A percentile compares a stretch with the other conserved stretches of the same genome.
Evolutionary conservation across 352 stramenopile genomes (phyloP).

Genomic region (Halophytophthora batemanensis): DNA sequence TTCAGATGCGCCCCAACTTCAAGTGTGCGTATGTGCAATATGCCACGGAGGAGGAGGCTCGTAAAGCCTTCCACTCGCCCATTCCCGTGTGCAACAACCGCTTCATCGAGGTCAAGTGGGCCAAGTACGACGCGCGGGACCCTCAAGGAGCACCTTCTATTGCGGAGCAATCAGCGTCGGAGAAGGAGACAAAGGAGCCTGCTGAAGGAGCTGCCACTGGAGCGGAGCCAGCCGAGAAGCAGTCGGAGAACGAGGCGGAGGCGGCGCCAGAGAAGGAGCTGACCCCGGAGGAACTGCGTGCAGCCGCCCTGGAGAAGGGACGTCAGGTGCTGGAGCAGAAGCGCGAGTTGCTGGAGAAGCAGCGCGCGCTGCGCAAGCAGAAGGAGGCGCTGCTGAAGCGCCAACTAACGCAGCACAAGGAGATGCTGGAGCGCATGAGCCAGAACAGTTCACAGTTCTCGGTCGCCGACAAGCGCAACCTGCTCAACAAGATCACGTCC

Average conservation of each 20-base stretch:
- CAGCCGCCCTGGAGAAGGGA: constrained; percentile 73
- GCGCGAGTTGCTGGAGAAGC: constrained; percentile 83
- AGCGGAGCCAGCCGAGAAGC: constrained; percentile 10
- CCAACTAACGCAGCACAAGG: constrained; percentile 78
- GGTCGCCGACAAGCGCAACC: constrained; percentile 63
- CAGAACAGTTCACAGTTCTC: constrained; percentile 70
- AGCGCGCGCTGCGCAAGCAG: constrained; percentile 79
- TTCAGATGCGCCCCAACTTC: constrained; percentile 80
- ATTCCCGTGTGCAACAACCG: constrained; percentile 89
- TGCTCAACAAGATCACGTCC: constrained; percentile 83
- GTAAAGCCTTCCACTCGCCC: constrained; percentile 84
- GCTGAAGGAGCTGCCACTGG: constrained; percentile 18
- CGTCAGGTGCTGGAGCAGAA: constrained; percentile 84
- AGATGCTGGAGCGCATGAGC: constrained; percentile 80
- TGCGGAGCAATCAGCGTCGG: constrained; percentile 31
- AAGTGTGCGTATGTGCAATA: constrained; percentile 87
- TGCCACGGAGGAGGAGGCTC: constrained; percentile 74
- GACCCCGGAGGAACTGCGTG: constrained; percentile 69
- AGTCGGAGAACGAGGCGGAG: constrained; percentile 16
- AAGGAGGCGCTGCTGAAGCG: constrained; percentile 81
- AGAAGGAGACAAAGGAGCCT: constrained; percentile 23
- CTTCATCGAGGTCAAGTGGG: constrained; percentile 88
- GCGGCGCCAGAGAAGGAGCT: constrained; percentile 47
- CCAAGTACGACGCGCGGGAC: constrained; percentile 75
- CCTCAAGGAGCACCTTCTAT: constrained; percentile 42